phyloP scores from a whole-genome alignment of 768 basidiomycete genomes.

The Pleurotus tuoliensis region DNA sequence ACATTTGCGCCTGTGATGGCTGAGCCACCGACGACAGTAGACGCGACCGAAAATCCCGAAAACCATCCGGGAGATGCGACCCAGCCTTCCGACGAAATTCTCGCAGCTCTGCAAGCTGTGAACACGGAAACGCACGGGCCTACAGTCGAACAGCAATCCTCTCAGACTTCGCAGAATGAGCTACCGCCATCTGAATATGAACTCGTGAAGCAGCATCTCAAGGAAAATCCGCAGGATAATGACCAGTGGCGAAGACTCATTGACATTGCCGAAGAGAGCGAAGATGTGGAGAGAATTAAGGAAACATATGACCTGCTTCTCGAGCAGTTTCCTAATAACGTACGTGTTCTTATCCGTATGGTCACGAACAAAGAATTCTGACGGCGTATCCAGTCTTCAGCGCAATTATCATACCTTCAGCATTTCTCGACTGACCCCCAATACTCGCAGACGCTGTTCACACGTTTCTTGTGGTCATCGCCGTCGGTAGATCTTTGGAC shows the following conservation, averaged over 20 bases:
- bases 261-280: slow-evolving; percentile 68
- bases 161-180: slow-evolving; percentile 19
- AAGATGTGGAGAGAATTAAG: slow-evolving; percentile 77
- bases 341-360: slow-evolving; percentile 41
- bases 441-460: slow-evolving; percentile 86
- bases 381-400: slow-evolving; percentile 51
- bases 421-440: slow-evolving; percentile 64
- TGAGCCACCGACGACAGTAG: slow-evolving; percentile 7
- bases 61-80: background rate
- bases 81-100: slow-evolving; percentile 10
- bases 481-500: slow-evolving; percentile 90
- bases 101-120: slow-evolving; percentile 3
- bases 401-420: slow-evolving; percentile 81
- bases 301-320: slow-evolving; percentile 80
- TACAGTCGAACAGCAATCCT: slow-evolving; percentile 24
- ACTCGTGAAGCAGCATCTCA: slow-evolving; percentile 52
- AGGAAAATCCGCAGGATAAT: slow-evolving; percentile 69
- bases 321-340: slow-evolving; percentile 87
- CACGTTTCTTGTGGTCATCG: slow-evolving; percentile 77
- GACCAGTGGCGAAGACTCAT: slow-evolving; percentile 77
- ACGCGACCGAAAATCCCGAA: background rate
- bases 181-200: slow-evolving; percentile 68
- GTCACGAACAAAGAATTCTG: background rate
- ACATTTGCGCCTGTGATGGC: slow-evolving; percentile 2
- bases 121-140: slow-evolving; percentile 9